These are phyloP conservation scores for Diplocarpon rosae DNA, from an alignment of 2,329 filamentous ascomycete species.

Conservation along the genomic window DNA sequence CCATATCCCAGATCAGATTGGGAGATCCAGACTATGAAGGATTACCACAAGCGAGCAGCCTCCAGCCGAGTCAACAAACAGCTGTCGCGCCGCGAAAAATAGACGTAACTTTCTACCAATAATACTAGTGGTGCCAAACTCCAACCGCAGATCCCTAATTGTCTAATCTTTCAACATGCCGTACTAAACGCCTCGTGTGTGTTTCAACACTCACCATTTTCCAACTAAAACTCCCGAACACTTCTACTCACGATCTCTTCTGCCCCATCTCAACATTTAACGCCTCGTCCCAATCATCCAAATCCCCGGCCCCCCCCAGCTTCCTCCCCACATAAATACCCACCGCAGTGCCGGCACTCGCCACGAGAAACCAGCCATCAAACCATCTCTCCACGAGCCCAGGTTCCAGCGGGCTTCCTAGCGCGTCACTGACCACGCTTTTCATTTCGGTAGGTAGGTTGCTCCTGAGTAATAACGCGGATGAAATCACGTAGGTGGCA, in stretches of 20 bases:
- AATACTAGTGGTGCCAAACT: too few relatives aligned
- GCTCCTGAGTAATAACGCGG: slow-evolving; percentile 63
- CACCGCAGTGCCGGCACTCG: slow-evolving; percentile 52
- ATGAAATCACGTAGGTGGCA: slow-evolving; percentile 76
- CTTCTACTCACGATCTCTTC: slow-evolving; percentile 45
- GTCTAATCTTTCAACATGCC: too few relatives aligned
- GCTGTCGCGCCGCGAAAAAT: too few relatives aligned
- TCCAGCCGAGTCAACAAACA: too few relatives aligned
- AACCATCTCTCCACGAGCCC: slow-evolving; percentile 75
- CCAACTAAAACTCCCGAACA: not conserved
- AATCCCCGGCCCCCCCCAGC: slow-evolving; percentile 36
- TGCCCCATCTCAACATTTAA: slow-evolving; percentile 56
- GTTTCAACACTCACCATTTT: too few relatives aligned
- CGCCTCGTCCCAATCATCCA: slow-evolving; percentile 49
- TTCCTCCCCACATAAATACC: slow-evolving; percentile 64
- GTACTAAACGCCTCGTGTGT: too few relatives aligned
- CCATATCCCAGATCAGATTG: too few relatives aligned
- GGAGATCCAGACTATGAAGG: too few relatives aligned
- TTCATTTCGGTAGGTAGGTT: slow-evolving; percentile 71
- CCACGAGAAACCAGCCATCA: slow-evolving; percentile 71
- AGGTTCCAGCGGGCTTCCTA: slow-evolving; percentile 61
- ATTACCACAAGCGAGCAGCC: too few relatives aligned
- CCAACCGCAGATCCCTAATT: too few relatives aligned
- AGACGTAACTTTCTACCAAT: too few relatives aligned
- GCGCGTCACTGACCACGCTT: slow-evolving; percentile 63